Evolutionary conservation across 306 rosid genomes (phyloP), one percentile per base, ranked within the genome.

Genomic region (Ochetophila trinervis): DNA sequence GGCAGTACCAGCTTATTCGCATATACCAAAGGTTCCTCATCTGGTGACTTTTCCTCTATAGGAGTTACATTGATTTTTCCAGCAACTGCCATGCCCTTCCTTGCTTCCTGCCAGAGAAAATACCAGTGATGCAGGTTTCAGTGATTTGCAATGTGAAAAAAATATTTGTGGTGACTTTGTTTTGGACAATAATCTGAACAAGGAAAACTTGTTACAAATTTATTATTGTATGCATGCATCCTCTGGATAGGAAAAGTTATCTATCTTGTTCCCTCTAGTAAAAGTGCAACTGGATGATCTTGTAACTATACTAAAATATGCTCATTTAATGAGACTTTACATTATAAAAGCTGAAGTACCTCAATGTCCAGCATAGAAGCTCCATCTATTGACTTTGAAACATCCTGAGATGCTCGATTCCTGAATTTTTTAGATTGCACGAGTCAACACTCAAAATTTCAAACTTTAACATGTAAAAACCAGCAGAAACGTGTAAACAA

Each of bases 1-100:
- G 69, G 52, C 61, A 74, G 55, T 90, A 94, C 99, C 99, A 58
- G 80, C 87, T 94, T 94, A 81, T 67, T 94, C 57, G 95, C 99
- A 75, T 81, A 94, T 27, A 86, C 78, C 57, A 90, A 68, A 2
- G 95, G 85, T 75, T 90, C 99, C 13, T 84, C 87, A 32, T 90
- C 99, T 52, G 76, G 75, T 50, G 78, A 53, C 77, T 85, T 94
- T 77, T 90, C 99, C 76, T 88, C 99, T 17, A 74, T 57, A 19
- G 87, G 78, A 79, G 83, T 65, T 52, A 68, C 82, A 54, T 90
- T 87, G 56, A 70, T 69, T 75, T 88, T 90, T 66, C 95, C 97
- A 71, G 82, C 84, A 52, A 76, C 84, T 56, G 90, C 80, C 79
- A 83, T 69, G 70, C 83, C 91, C 68, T 79, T 90, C 68, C 78